Evolutionary conservation across 352 stramenopile species (phyloP), one percentile per base, ranked within the genome.

Genomic region (Phytopythium oedochilum): DNA sequence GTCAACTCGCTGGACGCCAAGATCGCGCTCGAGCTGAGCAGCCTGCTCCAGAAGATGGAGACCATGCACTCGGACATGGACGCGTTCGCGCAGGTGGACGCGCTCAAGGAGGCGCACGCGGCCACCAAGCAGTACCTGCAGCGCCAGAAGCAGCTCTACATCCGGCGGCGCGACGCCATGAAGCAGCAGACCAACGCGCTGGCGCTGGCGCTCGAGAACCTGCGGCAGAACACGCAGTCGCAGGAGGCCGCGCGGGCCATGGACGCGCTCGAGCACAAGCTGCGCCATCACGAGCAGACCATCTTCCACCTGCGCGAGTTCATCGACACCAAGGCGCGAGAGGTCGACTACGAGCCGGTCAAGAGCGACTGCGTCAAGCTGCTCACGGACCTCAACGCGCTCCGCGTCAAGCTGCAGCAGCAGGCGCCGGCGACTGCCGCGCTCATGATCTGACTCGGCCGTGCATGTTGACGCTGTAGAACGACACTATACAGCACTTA

Each of bases 221-320:
- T 89, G 53, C 90, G 90, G 55, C 76, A 89, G 17, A 70, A 88
- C 59, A 84, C 72, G 1, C 66, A 68, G 3, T 75, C 79, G 52
- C 88, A 92, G 51, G 82, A 96, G 60, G 91, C 81, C 0, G 76
- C 78, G 39, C 90, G 89, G 55, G 91, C 73, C 32, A 55, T 96
- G 40, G 78, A 94, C 55, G 74, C 82, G 1, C 70, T 97, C 12
- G 89, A 97, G 70, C 79, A 94, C 48, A 96, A 97, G 61, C 63
- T 97, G 55, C 75, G 85, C 11, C 85, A 96, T 59, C 90, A 97
- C 61, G 87, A 96, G 63, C 89, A 97, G 63, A 96, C 91, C 44
- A 97, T 97, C 46, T 97, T 96, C 67, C 85, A 92, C 60, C 55
- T 97, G 25, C 83, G 81, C 60, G 91, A 97, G 48, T 96, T 80